Conservation (phyloP, 108 stramenopile species). For the Skeletonema potamos region DNA sequence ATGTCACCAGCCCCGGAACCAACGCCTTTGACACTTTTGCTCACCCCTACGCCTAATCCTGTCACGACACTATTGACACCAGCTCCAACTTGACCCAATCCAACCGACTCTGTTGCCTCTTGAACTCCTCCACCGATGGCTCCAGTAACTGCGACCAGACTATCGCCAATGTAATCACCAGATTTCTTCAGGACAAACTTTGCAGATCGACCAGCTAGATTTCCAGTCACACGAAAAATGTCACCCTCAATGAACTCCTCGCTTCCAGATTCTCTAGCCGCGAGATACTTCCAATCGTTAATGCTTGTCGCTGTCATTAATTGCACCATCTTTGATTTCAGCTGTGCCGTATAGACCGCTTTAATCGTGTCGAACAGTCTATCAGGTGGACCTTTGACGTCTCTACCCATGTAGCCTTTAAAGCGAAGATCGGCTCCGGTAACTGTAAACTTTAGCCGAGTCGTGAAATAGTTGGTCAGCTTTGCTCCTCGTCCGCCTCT, state of each 20-base stretch:
- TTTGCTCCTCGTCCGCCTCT: slow-evolving; percentile 60
- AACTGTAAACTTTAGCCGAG: slow-evolving; percentile 77
- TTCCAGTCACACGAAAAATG: slow-evolving; percentile 79
- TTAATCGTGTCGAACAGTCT: slow-evolving; percentile 69
- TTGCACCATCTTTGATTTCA: slow-evolving; percentile 80
- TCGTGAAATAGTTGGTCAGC: slow-evolving; percentile 80
- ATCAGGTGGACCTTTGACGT: slow-evolving; percentile 82
- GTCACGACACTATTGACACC: slow-evolving; percentile 86
- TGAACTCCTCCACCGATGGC: slow-evolving; percentile 75
- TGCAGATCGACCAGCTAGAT: slow-evolving; percentile 76
- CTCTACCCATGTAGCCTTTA: slow-evolving; percentile 62
- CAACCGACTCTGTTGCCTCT: slow-evolving; percentile 65
- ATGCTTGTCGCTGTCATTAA: slow-evolving; percentile 80
- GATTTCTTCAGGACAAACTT: slow-evolving; percentile 64
- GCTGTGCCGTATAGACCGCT: slow-evolving; percentile 72
- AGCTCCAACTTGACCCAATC: slow-evolving; percentile 72
- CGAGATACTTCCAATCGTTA: slow-evolving; percentile 84
- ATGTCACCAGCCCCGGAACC: slow-evolving; percentile 78
- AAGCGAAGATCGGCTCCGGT: slow-evolving; percentile 76
- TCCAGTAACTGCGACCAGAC: slow-evolving; percentile 55
- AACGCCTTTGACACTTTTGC: slow-evolving; percentile 77
- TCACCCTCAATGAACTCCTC: slow-evolving; percentile 88
- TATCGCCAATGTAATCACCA: slow-evolving; percentile 70
- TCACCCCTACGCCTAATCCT: slow-evolving; percentile 86
- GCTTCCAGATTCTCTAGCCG: slow-evolving; percentile 76